phyloP scores from a whole-genome alignment of 352 stramenopile genomes.

The Phytophthora vignae region DNA sequence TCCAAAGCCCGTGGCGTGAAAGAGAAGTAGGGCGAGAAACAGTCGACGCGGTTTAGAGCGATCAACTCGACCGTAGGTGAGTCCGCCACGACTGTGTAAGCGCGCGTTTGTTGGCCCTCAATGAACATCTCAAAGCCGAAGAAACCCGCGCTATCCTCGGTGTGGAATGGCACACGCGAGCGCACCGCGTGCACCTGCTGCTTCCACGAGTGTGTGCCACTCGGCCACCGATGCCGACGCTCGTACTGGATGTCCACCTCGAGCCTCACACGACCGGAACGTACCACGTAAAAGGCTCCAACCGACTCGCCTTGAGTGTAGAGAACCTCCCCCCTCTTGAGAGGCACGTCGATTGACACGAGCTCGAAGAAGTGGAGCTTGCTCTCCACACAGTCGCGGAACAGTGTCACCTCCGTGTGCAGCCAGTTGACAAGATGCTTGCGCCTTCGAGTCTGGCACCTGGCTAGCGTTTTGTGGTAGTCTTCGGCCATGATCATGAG shows the following conservation, averaged over 20 bases:
- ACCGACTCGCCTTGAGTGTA: conserved; percentile 72
- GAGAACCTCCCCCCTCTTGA: conserved; percentile 65
- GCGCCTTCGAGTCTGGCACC: conserved; percentile 65
- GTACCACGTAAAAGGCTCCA: conserved; percentile 76
- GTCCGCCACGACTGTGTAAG: conserved; percentile 67
- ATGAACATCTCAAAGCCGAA: conserved; percentile 84
- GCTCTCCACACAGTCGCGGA: conserved; percentile 78
- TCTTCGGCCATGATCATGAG: conserved; percentile 75
- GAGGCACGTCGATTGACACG: conserved; percentile 72
- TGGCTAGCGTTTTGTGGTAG: conserved; percentile 75
- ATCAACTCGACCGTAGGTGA: conserved; percentile 61
- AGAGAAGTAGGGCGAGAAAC: conserved; percentile 77
- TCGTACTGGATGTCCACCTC: conserved; percentile 80
- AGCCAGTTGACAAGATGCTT: conserved; percentile 78
- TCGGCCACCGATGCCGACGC: conserved; percentile 69
- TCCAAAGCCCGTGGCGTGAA: conserved; percentile 71
- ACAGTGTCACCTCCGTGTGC: conserved; percentile 70
- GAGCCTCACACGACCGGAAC: conserved; percentile 57
- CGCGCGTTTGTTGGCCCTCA: conserved; percentile 51
- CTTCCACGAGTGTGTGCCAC: conserved; percentile 58
- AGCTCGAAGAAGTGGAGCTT: conserved; percentile 85
- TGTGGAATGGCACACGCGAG: conserved; percentile 59
- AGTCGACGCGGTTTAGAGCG: conserved; percentile 75
- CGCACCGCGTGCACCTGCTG: conserved; percentile 63
- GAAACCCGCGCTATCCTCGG: conserved; percentile 58